A percentile compares a stretch with the other conserved stretches of the same genome.
phyloP scores from a whole-genome alignment of 148 eudicot species.

The Camellia japonica region DNA sequence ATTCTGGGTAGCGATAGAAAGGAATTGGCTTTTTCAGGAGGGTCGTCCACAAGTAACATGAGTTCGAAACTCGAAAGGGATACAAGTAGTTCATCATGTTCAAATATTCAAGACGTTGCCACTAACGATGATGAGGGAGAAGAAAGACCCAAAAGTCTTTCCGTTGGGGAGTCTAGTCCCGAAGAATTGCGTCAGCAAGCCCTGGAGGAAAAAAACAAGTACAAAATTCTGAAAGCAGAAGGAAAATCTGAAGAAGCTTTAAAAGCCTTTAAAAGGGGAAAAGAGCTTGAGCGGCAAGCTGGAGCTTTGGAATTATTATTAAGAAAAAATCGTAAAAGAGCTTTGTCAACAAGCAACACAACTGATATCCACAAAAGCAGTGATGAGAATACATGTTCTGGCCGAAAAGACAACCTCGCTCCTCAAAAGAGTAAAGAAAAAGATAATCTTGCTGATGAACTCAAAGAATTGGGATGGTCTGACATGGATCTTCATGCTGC shows the following conservation, averaged over 20 bases:
- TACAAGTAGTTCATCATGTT: conserved; percentile 32
- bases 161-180: conserved; percentile 50
- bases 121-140: conserved; percentile 34
- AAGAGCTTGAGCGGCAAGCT: conserved; percentile 93
- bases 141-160: conserved; percentile 33
- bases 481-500: conserved; percentile 65
- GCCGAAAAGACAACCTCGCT: conserved; percentile 27
- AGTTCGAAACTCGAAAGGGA: conserved; percentile 11
- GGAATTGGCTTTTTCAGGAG: conserved; percentile 28
- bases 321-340: conserved; percentile 68
- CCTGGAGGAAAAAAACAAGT: conserved; percentile 68
- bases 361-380: conserved; percentile 36
- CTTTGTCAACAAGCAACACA: conserved; percentile 45
- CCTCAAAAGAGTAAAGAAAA: conserved; percentile 48
- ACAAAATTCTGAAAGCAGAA: conserved; percentile 71
- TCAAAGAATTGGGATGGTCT: conserved; percentile 89
- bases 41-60: conserved; percentile 2
- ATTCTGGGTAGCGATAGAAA: conserved; percentile 52
- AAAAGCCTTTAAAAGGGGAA: conserved; percentile 76
- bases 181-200: conserved; percentile 85
- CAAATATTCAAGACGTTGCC: conserved; percentile 26
- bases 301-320: conserved; percentile 65
- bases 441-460: conserved; percentile 77
- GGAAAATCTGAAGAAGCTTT: conserved; percentile 88
- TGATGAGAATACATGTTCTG: conserved; percentile 27